Conservation (phyloP, 176 grass and related monocot genomes). For the Avena eriantha region DNA sequence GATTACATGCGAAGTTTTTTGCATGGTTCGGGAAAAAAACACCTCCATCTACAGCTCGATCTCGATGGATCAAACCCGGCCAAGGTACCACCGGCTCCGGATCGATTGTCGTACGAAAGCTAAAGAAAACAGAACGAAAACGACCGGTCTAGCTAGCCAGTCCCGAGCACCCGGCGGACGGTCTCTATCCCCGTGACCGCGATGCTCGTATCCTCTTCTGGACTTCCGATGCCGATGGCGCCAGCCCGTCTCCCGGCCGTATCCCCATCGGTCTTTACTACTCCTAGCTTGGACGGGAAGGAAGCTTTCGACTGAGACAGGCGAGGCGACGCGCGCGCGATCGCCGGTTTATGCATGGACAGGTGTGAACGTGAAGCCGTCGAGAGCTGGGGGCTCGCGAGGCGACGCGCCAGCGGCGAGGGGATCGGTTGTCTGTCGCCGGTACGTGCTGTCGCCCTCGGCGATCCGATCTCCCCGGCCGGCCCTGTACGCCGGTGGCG, state of each 20-base stretch:
- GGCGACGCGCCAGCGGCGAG: slow-evolving; percentile 8
- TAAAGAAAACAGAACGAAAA: background rate
- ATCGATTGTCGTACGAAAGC: background rate
- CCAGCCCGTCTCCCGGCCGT: background rate
- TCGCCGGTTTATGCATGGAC: background rate
- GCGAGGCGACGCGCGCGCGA: background rate
- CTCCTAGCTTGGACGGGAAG: background rate
- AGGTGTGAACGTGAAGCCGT: slow-evolving; percentile 21
- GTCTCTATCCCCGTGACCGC: background rate
- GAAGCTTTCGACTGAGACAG: background rate
- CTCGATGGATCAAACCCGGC: background rate
- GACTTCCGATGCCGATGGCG: background rate
- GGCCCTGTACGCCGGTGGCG: background rate
- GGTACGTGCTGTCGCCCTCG: slow-evolving; percentile 38
- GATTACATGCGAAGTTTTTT: too few relatives aligned
- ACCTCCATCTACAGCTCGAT: too few relatives aligned
- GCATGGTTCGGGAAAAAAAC: too few relatives aligned
- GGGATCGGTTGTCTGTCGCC: background rate
- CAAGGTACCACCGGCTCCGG: background rate
- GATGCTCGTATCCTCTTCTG: background rate
- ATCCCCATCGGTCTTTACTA: background rate
- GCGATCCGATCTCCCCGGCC: too few relatives aligned
- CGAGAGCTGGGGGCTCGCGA: background rate
- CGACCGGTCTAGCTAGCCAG: background rate
- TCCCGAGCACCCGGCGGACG: too few relatives aligned